These are phyloP conservation scores for Boletellus deceptivus DNA, from an alignment of 1,284 basidiomycete genomes.

Conservation along the genomic window DNA sequence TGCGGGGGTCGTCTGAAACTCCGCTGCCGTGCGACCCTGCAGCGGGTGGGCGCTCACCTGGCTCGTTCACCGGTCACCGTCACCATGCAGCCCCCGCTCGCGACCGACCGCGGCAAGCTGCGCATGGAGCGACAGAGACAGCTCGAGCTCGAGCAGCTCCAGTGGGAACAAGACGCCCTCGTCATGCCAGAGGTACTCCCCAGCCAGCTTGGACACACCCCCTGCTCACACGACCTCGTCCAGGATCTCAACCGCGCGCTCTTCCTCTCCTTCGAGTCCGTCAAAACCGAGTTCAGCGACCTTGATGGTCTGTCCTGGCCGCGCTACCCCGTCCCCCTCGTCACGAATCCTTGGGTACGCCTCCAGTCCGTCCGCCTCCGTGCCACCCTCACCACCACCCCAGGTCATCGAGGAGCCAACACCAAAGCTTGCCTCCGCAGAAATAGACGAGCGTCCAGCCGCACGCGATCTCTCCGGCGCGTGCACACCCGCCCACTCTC, in stretches of 20 bases:
- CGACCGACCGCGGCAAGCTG: slow-evolving; percentile 24
- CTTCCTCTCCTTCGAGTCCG: slow-evolving; percentile 40
- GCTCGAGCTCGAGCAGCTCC: slow-evolving; percentile 46
- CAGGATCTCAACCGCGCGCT: slow-evolving; percentile 43
- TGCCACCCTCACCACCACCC: slow-evolving; percentile 2
- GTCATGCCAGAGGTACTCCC: slow-evolving; percentile 48
- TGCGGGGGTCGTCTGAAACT: slow-evolving; percentile 1
- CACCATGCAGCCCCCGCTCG: too few species aligned
- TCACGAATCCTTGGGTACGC: slow-evolving; percentile 28
- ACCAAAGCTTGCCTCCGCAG: slow-evolving; percentile 23
- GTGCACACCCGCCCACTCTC: slow-evolving; percentile 10
- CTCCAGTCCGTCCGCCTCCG: background rate
- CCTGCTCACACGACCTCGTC: slow-evolving; percentile 7
- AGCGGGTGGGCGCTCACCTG: too few species aligned
- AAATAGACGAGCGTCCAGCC: slow-evolving; percentile 19
- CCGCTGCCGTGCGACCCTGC: background rate
- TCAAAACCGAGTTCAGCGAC: slow-evolving; percentile 49
- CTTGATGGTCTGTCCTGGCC: slow-evolving; percentile 49
- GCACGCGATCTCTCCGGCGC: slow-evolving; percentile 4
- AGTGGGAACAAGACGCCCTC: slow-evolving; percentile 48
- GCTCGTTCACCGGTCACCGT: too few species aligned
- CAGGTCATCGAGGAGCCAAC: slow-evolving; percentile 31
- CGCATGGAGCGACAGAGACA: slow-evolving; percentile 33
- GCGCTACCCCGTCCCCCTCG: slow-evolving; percentile 23
- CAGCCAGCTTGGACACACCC: background rate